These are phyloP conservation scores for Fusarium nelsonii DNA, from an alignment of 2,329 filamentous ascomycete genomes.

Conservation along the genomic window DNA sequence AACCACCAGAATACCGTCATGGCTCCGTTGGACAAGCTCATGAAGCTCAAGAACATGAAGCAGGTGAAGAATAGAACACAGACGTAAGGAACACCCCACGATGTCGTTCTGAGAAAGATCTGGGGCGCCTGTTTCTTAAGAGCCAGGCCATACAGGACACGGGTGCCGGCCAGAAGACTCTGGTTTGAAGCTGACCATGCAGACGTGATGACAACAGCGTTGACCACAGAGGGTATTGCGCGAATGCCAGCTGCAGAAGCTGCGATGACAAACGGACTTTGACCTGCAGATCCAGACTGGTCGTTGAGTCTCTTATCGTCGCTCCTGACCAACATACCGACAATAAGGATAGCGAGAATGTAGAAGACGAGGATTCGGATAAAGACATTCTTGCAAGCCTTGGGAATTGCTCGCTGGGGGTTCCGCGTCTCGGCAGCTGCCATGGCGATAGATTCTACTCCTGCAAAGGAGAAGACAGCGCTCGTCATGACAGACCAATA, in stretches of 20 bases:
- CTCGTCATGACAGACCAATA: constrained; percentile 72
- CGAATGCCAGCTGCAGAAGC: constrained; percentile 74
- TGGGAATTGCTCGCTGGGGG: constrained; percentile 65
- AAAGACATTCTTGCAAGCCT: constrained; percentile 68
- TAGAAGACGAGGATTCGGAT: constrained; percentile 70
- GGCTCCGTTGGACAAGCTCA: constrained; percentile 67
- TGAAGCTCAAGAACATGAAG: constrained; percentile 70
- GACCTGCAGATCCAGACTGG: constrained; percentile 58
- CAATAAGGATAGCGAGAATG: constrained; percentile 77
- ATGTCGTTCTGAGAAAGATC: constrained; percentile 69
- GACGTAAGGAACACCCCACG: constrained; percentile 71
- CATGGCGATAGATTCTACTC: constrained; percentile 73
- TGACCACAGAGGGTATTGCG: constrained; percentile 78
- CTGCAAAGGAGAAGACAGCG: constrained; percentile 77
- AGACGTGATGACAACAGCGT: constrained; percentile 80
- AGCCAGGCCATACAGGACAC: constrained; percentile 70
- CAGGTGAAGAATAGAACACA: constrained; percentile 66
- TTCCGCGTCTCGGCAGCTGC: constrained; percentile 70
- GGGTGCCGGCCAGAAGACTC: constrained; percentile 69
- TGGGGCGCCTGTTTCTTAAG: constrained; percentile 69
- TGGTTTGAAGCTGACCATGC: constrained; percentile 78
- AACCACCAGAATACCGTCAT: constrained; percentile 76
- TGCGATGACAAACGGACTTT: constrained; percentile 76
- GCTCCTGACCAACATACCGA: constrained; percentile 74
- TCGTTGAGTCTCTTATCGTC: constrained; percentile 65